Base-by-base conservation (phyloP, 169 alveolate genomes). In the Eimeria zaria region DNA sequence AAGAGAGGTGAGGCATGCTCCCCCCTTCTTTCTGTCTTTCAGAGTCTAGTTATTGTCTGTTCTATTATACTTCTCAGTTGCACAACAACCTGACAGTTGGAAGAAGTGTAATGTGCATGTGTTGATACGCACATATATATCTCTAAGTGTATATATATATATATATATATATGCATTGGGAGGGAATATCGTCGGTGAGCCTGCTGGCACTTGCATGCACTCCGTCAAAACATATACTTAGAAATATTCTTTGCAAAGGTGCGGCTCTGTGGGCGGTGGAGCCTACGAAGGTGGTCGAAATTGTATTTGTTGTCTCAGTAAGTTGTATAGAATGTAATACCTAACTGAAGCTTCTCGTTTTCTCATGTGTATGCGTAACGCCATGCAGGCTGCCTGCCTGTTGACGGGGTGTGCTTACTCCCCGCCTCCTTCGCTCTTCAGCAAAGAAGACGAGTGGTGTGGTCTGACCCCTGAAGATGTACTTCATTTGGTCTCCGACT, bases 401-500 rank as follows among this genome's bases (percentile, higher is more conserved):
- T n/a, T 84, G 58, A 9, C 78, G 18, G 92, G 92, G 39, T 33
- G 62, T 41, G 39, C 92, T n/a, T 84, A 84, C 44, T 36, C 41
- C 16, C 92, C 92, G 64, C 92, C 80, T 4, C 55, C 78, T 18
- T 55, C 60, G 6, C 92, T 84, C 53, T 84, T 55, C 92, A 84
- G 92, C 78, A 58, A 55, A 84, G 92, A 84, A 36, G 92, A 84
- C 36, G 92, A 84, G 62, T 84, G 92, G 92, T 84, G 92, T 20
- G 92, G 92, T 0, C 30, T 84, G 62, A 84, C 92, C 1, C 55
- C 92, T 0, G 92, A 84, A 60, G 92, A 84, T 41, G 92, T 84
- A 2, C 55, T 84, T 22, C 53, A 84, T 55, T 84, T 84, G 60
- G 92, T 84, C 9, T 84, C 92, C 44, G 92, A 84, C 44, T 84